Conservation (phyloP, 2,329 filamentous ascomycete genomes). For the Diaporthe sp. region DNA sequence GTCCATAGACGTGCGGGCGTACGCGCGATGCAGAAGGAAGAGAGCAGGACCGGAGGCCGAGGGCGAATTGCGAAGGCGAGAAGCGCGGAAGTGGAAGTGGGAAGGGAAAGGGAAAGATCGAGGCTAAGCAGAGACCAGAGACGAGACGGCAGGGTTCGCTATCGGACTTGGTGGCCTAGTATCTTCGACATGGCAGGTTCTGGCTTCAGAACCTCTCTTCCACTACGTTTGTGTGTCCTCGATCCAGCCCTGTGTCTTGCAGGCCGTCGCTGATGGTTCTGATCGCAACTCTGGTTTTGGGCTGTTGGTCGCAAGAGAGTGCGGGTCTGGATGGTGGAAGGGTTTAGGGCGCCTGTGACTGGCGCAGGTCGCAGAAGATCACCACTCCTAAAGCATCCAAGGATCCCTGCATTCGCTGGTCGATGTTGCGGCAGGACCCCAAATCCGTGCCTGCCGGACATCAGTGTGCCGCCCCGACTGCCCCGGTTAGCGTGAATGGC, state of each 20-base stretch:
- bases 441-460: slow-evolving; percentile 28
- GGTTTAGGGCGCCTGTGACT: slow-evolving; percentile 23
- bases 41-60: slow-evolving; percentile 28
- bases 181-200: slow-evolving; percentile 42
- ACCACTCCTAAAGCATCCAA: slow-evolving; percentile 30
- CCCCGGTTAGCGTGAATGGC: slow-evolving; percentile 6
- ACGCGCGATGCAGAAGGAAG: slow-evolving; percentile 16
- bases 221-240: neutral
- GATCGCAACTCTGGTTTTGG: slow-evolving; percentile 19
- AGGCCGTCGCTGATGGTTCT: slow-evolving; percentile 15
- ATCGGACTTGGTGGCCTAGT: slow-evolving; percentile 40
- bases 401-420: slow-evolving; percentile 29
- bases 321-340: slow-evolving; percentile 29
- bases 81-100: slow-evolving; percentile 13
- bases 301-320: slow-evolving; percentile 10
- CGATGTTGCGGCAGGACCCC: slow-evolving; percentile 27
- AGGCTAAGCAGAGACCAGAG: slow-evolving; percentile 35
- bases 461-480: slow-evolving; percentile 16
- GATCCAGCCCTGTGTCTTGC: neutral
- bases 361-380: slow-evolving; percentile 35
- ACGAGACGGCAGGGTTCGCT: slow-evolving; percentile 41
- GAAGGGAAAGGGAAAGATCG: slow-evolving; percentile 23
- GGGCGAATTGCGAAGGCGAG: slow-evolving; percentile 14
- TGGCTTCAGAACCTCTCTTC: slow-evolving; percentile 30
- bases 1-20: slow-evolving; percentile 37